These are phyloP conservation scores for Westerdykella ornata DNA, from an alignment of 2,329 filamentous ascomycete species.

Conservation along the genomic window DNA sequence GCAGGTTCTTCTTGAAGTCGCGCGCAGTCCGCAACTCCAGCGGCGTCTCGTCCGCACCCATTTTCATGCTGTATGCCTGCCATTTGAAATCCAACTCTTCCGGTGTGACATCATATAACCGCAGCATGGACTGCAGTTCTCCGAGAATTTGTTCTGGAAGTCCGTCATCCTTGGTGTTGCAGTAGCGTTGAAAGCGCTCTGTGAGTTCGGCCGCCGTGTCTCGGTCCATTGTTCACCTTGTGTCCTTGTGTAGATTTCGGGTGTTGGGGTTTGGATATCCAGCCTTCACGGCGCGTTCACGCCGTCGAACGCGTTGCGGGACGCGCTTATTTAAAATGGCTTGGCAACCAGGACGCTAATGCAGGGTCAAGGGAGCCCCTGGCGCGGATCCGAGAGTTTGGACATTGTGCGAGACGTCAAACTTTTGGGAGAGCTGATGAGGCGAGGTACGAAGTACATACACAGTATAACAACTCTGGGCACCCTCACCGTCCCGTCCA, in stretches of 20 bases:
- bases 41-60: conserved; percentile 72
- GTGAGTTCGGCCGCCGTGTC: conserved; percentile 50
- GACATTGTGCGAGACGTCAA: neutral
- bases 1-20: conserved; percentile 78
- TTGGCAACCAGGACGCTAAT: conserved; percentile 10
- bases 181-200: conserved; percentile 58
- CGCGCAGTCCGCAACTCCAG: conserved; percentile 64
- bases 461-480: too few species aligned
- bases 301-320: conserved; percentile 23
- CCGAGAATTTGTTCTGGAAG: conserved; percentile 70
- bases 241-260: neutral
- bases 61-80: conserved; percentile 95
- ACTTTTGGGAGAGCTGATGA: too few species aligned
- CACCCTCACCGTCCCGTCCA: conserved; percentile 18
- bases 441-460: too few species aligned
- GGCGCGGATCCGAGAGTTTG: conserved; percentile 1
- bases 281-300: conserved; percentile 14
- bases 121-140: conserved; percentile 80
- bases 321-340: conserved; percentile 15
- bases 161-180: conserved; percentile 39
- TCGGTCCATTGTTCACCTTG: conserved; percentile 42
- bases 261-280: conserved; percentile 1
- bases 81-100: conserved; percentile 97
- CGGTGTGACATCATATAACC: conserved; percentile 69
- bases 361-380: conserved; percentile 3